phyloP scores from a whole-genome alignment of 2,329 filamentous ascomycete species.

The Penicillium sp. region DNA sequence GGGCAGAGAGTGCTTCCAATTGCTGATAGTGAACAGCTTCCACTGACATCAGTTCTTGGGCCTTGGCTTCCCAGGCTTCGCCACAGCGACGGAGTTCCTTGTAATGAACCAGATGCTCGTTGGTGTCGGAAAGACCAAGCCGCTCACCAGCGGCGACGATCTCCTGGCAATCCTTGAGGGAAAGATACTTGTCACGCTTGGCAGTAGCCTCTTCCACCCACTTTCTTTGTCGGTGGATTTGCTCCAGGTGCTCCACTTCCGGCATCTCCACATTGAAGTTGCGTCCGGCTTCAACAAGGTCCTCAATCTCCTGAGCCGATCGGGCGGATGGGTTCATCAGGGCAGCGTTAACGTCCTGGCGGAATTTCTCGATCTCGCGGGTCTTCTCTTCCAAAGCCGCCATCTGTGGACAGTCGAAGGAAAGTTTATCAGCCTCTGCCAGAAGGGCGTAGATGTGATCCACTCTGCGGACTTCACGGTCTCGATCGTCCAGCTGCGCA shows the following conservation, averaged over 20 bases:
- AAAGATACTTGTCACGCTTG: conserved; percentile 64
- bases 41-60: conserved; percentile 85
- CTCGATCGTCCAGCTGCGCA: conserved; percentile 78
- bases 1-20: conserved; percentile 82
- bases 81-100: conserved; percentile 74
- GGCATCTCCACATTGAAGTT: conserved; percentile 88
- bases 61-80: conserved; percentile 87
- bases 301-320: conserved; percentile 74
- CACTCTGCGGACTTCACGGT: conserved; percentile 81
- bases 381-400: conserved; percentile 79
- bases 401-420: conserved; percentile 93
- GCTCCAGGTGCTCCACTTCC: conserved; percentile 79
- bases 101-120: conserved; percentile 74
- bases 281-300: conserved; percentile 84
- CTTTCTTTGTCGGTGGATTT: conserved; percentile 76
- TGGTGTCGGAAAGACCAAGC: conserved; percentile 73
- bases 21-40: conserved; percentile 92
- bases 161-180: conserved; percentile 72
- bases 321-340: conserved; percentile 64
- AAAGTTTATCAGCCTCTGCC: conserved; percentile 76
- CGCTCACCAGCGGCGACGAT: conserved; percentile 75
- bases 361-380: conserved; percentile 80
- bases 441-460: conserved; percentile 85
- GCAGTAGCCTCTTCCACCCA: conserved; percentile 81
- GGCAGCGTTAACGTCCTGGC: conserved; percentile 68